Conservation (phyloP, 768 basidiomycete species). For the Flagelloscypha sp. region DNA sequence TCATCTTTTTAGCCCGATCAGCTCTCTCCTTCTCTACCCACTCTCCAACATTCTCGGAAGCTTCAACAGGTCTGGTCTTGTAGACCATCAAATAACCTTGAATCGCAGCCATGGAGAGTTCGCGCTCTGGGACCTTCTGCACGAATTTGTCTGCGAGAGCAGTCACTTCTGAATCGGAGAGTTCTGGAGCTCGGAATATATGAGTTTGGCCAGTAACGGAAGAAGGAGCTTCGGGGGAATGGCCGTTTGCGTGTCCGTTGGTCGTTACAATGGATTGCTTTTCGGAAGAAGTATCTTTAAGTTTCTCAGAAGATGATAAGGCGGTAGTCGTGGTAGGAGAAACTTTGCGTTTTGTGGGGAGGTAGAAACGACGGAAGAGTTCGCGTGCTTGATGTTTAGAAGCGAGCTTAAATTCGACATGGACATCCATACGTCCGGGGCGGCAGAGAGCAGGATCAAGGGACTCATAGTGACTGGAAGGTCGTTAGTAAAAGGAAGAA, state of each 20-base stretch:
- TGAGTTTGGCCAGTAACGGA: constrained; percentile 12
- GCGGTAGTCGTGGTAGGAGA: background rate
- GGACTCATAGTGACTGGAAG: too few species aligned
- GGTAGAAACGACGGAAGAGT: constrained; percentile 63
- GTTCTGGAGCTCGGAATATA: constrained; percentile 17
- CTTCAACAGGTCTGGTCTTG: constrained; percentile 51
- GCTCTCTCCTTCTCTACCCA: constrained; percentile 44
- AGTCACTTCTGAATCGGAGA: constrained; percentile 19
- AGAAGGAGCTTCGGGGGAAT: constrained; percentile 5
- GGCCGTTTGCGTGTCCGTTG: constrained; percentile 16
- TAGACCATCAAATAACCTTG: constrained; percentile 64
- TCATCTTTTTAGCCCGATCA: too few species aligned
- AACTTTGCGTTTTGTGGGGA: constrained; percentile 24
- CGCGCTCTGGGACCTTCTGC: constrained; percentile 32
- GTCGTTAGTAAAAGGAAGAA: too few species aligned
- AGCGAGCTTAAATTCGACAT: constrained; percentile 70
- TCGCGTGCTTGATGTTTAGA: constrained; percentile 59
- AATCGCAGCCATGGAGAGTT: constrained; percentile 41
- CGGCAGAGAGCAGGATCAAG: constrained; percentile 71
- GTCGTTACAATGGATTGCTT: too few species aligned
- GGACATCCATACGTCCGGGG: constrained; percentile 75
- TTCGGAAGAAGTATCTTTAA: too few species aligned
- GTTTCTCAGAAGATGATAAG: background rate
- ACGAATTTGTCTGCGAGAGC: constrained; percentile 34
- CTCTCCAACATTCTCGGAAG: constrained; percentile 32